A percentile compares a stretch with the other conserved stretches of the same genome.
Conservation (phyloP, 441 rosid genomes). For the Dalechampia spathulata region DNA sequence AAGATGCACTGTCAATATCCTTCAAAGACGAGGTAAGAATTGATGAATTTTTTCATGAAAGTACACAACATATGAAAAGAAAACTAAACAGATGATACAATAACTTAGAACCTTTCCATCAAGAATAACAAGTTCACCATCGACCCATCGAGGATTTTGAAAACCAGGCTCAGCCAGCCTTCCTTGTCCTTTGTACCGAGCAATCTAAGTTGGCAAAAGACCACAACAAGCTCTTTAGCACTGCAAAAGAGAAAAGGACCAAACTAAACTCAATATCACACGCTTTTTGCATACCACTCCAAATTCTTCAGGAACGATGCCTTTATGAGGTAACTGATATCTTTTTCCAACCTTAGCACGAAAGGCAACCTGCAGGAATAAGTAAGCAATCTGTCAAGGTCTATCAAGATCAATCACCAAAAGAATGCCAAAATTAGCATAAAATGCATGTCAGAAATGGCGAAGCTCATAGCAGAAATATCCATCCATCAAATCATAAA, state of each 20-base stretch:
- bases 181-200: slow-evolving; percentile 95
- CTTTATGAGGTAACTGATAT: slow-evolving; percentile 92
- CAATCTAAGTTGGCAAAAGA: slow-evolving; percentile 45
- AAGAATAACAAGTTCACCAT: slow-evolving; percentile 93
- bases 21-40: background rate
- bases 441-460: background rate
- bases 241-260: slow-evolving; percentile 2
- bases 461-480: background rate
- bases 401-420: background rate
- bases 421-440: background rate
- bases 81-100: background rate
- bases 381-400: background rate
- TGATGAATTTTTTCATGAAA: background rate
- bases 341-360: slow-evolving; percentile 91
- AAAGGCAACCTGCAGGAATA: slow-evolving; percentile 69
- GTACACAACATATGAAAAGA: background rate
- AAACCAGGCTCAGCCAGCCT: slow-evolving; percentile 93
- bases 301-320: slow-evolving; percentile 94
- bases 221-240: slow-evolving; percentile 8
- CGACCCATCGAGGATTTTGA: slow-evolving; percentile 91
- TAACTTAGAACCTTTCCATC: slow-evolving; percentile 72
- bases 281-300: slow-evolving; percentile 61
- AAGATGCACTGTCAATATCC: background rate
- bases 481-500: background rate
- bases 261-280: slow-evolving; percentile 5